Evolutionary conservation across 352 stramenopile species (phyloP).

Genomic region (Phytopythium chamaehyphon): DNA sequence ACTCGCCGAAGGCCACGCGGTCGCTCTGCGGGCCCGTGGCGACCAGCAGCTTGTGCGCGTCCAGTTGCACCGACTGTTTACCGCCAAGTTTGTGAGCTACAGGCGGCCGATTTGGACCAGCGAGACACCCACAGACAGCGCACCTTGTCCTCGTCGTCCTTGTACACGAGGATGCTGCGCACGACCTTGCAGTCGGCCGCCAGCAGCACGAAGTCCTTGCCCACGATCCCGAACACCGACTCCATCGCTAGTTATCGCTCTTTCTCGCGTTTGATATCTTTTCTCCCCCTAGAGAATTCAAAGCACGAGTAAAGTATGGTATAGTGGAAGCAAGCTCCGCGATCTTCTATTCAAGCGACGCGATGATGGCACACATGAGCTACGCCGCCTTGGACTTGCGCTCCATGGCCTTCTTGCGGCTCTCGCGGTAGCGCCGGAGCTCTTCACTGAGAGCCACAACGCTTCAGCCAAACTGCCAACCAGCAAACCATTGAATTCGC

Average conservation of each 20-base stretch:
- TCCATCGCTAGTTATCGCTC: slow-evolving; percentile 46
- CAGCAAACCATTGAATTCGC: background rate
- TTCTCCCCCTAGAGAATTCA: slow-evolving; percentile 1
- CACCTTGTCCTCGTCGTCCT: slow-evolving; percentile 92
- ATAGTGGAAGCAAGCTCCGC: no score
- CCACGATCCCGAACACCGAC: slow-evolving; percentile 87
- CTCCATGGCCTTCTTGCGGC: slow-evolving; percentile 46
- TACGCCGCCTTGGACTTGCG: slow-evolving; percentile 42
- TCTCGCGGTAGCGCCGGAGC: slow-evolving; percentile 57
- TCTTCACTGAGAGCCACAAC: slow-evolving; percentile 36
- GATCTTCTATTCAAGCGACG: background rate
- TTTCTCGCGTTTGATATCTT: slow-evolving; percentile 4
- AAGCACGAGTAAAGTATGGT: no score
- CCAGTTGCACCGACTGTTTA: slow-evolving; percentile 63
- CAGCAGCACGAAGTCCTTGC: slow-evolving; percentile 91
- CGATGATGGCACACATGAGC: background rate
- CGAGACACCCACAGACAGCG: slow-evolving; percentile 11
- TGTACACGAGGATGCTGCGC: slow-evolving; percentile 92
- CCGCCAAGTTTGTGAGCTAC: background rate
- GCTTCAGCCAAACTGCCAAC: no score
- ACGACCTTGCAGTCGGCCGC: slow-evolving; percentile 87
- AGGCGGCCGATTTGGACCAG: background rate
- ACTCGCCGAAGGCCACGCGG: slow-evolving; percentile 81
- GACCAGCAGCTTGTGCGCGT: slow-evolving; percentile 81
- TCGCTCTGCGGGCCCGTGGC: slow-evolving; percentile 75